Base-by-base conservation (phyloP, 495 filamentous ascomycete genomes). In the Tuber microsphaerosporum region DNA sequence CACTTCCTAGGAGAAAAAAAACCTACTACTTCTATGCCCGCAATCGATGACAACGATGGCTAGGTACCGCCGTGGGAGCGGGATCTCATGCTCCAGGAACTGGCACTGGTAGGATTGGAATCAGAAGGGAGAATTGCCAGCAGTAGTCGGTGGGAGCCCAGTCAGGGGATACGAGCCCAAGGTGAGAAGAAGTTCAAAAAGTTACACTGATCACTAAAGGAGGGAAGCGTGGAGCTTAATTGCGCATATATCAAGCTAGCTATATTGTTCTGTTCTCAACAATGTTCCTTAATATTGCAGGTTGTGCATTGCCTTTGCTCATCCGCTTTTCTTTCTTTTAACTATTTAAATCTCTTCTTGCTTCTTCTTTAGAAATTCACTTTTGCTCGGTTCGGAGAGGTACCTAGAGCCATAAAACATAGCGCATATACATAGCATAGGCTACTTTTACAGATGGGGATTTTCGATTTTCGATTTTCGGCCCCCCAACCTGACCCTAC, bases 161-260 rank as follows among this genome's bases (percentile, higher is more conserved):
- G 17, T 41, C 41, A 71, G 10, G 39, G 70, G 48, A 74, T 71
- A 26, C 48, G 39, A 70, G 41, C 20, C n/a, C 8, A 74, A 34
- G 41, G 61, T 14, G 34, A 71, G n/a, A 71, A 74, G 51, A 37
- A 71, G 34, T 39, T 46, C 73, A 72, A 39, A 41, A 72, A 48
- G 26, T 74, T 41, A 26, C 42, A 34, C 56, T 83, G 68, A 83
- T 83, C 81, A 83, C 81, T 20, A 83, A 83, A 74, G 81, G 79
- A 6, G 81, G 81, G 34, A 83, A 80, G 75, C 77, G 81, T 17
- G 81, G 81, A 2, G 81, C 81, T 20, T 82, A 68, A 80, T 74
- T 51, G 70, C 70, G 41, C 51, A 61, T 65, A 1, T 34, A 31
- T 65, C 56, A 65, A 65, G 34, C 26, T 26, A 65, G 26, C 16